Evolutionary conservation across 2,329 filamentous ascomycete genomes (phyloP), one percentile per base, ranked within the genome.

Genomic region (Escovopsis weberi): DNA sequence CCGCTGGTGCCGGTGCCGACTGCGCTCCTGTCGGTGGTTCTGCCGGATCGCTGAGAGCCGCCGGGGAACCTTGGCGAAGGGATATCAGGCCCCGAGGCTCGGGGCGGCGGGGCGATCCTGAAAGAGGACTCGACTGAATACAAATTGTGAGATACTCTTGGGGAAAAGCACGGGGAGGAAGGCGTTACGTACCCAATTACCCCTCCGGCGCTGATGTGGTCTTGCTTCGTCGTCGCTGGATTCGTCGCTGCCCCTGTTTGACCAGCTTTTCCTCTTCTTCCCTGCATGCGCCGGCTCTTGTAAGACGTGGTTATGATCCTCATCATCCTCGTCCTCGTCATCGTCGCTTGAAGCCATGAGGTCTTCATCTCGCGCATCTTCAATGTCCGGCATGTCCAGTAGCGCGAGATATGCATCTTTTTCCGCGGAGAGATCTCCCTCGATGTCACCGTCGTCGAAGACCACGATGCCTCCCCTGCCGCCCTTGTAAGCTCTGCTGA

Each of bases 371-470:
- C 80, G 74, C 23, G 88, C 82, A 30, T 91, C 85, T 34, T 85
- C 85, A 39, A 94, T 65, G 38, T 93, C 85, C 1, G 88, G 89
- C 87, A 98, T 96, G 48, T 87, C 82, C 38, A 85, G 69, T 41
- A 96, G 66, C n/a, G 82, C 81, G 49, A 84, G 75, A 56, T 93
- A 96, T 34, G 91, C 88, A 45, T 85, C 79, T 51, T 78, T 74
- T 61, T 96, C 87, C 1, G 66, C 66, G 11, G 61, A 63, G 32
- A 98, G 66, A 32, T 88, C 84, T 51, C 89, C 83, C 51, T 89
- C 83, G 40, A 98, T 88, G 59, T 98, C 91, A 1, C 89, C 91
- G 56, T 96, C 91, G 55, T 96, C 91, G 59, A 91, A 94, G 2
- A 95, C 87, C 47, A 98, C 76, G 36, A 98, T 83, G 0, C 91